Conservation (phyloP, 768 basidiomycete genomes). For the Gloeostereum incarnatum region DNA sequence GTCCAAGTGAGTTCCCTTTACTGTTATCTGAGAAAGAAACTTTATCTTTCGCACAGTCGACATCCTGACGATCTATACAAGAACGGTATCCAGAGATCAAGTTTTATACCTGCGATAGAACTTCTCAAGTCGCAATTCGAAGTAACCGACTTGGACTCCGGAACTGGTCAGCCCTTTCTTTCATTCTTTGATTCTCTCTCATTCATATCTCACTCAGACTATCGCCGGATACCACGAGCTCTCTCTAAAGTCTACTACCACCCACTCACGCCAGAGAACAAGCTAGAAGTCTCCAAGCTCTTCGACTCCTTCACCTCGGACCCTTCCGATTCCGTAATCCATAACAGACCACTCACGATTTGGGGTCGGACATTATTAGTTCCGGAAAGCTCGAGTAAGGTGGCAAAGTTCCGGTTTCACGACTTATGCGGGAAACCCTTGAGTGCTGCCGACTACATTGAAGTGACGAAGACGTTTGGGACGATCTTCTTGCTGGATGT, state of each 20-base stretch:
- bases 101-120: constrained; percentile 92
- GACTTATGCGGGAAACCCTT: constrained; percentile 85
- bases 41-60: constrained; percentile 46
- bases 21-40: constrained; percentile 6
- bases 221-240: constrained; percentile 86
- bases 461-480: constrained; percentile 80
- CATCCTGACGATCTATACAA: constrained; percentile 97
- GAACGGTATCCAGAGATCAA: constrained; percentile 94
- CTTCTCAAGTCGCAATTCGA: constrained; percentile 81
- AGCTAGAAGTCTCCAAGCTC: constrained; percentile 71
- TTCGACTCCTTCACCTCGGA: constrained; percentile 63
- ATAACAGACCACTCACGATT: constrained; percentile 59
- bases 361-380: constrained; percentile 85
- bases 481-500: constrained; percentile 86
- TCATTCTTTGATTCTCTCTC: neutral
- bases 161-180: constrained; percentile 54
- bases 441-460: constrained; percentile 93
- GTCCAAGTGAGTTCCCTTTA: constrained; percentile 68
- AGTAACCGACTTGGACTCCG: constrained; percentile 92
- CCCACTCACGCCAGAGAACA: constrained; percentile 61
- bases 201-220: constrained; percentile 44
- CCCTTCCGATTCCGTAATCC: constrained; percentile 44
- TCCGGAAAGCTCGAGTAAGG: constrained; percentile 68
- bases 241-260: constrained; percentile 92
- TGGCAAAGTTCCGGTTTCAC: constrained; percentile 82